phyloP scores from a whole-genome alignment of 2,329 filamentous ascomycete genomes.

The Delphinella strobiligena region DNA sequence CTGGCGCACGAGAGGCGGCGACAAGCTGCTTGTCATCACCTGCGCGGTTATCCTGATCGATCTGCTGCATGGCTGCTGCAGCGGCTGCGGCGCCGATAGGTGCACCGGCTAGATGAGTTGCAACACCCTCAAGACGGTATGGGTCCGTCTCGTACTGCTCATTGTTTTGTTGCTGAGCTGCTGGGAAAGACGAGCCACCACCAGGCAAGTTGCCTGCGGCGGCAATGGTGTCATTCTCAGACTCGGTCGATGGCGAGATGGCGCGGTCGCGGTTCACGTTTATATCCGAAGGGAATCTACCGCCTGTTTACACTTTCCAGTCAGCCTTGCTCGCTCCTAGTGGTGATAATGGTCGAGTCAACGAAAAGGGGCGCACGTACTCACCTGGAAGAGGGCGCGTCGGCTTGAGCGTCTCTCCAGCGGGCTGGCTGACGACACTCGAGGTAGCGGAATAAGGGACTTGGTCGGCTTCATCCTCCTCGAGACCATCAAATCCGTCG shows the following conservation, averaged over 20 bases:
- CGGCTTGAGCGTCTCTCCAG: slow-evolving; percentile 30
- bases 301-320: slow-evolving; percentile 15
- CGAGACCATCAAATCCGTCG: slow-evolving; percentile 62
- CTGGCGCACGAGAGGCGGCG: too few species aligned
- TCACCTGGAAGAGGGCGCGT: slow-evolving; percentile 77
- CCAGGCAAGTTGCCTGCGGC: slow-evolving; percentile 26
- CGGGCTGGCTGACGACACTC: slow-evolving; percentile 21
- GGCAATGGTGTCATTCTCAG: slow-evolving; percentile 51
- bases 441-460: slow-evolving; percentile 50
- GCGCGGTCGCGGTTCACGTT: slow-evolving; percentile 57
- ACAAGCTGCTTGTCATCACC: too few species aligned
- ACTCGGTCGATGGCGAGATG: slow-evolving; percentile 63
- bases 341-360: slow-evolving; percentile 9
- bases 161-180: slow-evolving; percentile 11
- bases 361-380: slow-evolving; percentile 24
- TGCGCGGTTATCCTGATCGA: neutral
- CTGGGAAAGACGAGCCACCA: slow-evolving; percentile 13
- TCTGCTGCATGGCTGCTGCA: too few species aligned
- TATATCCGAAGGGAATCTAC: slow-evolving; percentile 91
- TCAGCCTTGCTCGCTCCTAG: neutral
- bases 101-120: slow-evolving; percentile 5
- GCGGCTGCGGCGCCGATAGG: neutral
- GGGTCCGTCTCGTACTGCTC: slow-evolving; percentile 11
- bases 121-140: slow-evolving; percentile 8
- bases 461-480: slow-evolving; percentile 58